Evolutionary conservation across 2,329 filamentous ascomycete species (phyloP), one percentile per base, ranked within the genome.

Genomic region (Diplodia intermedia): DNA sequence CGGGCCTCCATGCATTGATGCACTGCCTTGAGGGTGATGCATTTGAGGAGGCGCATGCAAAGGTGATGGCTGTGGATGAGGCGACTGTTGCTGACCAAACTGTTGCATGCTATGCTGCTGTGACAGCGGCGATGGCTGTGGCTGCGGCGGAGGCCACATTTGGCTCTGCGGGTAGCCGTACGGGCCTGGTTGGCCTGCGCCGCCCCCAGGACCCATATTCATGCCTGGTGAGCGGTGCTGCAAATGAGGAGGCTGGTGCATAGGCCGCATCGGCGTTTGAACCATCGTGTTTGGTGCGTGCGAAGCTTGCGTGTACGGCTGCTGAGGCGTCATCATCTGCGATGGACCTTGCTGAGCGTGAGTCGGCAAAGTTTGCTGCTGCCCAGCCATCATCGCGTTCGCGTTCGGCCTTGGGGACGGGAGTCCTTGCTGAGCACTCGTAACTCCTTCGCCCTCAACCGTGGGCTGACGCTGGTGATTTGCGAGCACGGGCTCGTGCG

Each of bases 401-500:
- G 90, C 85, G 29, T 88, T 87, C 73, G 88, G 84, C 70, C 80
- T 82, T 12, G 83, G 83, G 43, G 82, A 84, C 68, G 83, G 82
- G 50, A 83, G 70, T 23, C 80, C 78, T 69, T 83, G 82, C 31
- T 81, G 79, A 40, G 79, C 78, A 31, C 80, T 76, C 4, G 81
- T 77, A 36, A 75, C 73, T 63, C 74, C 73, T 11, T 81, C 81
- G 31, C 74, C 76, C 47, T 81, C 79, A 14, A 77, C 75, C 14
- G 79, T 77, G 43, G 75, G 75, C 61, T 78, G 77, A 29, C 78
- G 79, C 68, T 79, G 80, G 9, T 76, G 75, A 55, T 81, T 82
- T n/a, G 85, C 82, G 23, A 81, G 80, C 3, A 92, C 89, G 69
- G 91, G 88, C 76, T 97, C 93, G 71, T 96, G 93, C 12, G 91